A percentile compares a stretch with the other conserved stretches of the same genome.
These are phyloP conservation scores for Puccinia coronata DNA, from an alignment of 1,284 basidiomycete genomes.

Conservation along the genomic window DNA sequence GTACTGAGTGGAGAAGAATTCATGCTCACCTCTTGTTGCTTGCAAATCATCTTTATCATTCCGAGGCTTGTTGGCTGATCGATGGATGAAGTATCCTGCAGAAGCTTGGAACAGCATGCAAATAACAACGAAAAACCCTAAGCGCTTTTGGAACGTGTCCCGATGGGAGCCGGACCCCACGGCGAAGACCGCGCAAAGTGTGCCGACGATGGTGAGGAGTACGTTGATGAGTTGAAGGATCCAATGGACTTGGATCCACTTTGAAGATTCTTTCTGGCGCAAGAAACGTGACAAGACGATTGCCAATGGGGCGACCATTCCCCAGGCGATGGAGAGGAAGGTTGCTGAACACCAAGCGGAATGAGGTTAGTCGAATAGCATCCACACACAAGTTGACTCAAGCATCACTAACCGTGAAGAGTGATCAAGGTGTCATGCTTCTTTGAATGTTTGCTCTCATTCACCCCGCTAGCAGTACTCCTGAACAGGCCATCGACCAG, in stretches of 20 bases:
- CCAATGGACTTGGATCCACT: slow-evolving; percentile 38
- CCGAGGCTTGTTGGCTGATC: slow-evolving; percentile 10
- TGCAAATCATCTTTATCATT: not conserved
- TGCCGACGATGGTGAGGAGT: slow-evolving; percentile 24
- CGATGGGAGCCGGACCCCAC: slow-evolving; percentile 46
- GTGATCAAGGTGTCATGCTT: slow-evolving; percentile 45
- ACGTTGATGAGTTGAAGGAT: slow-evolving; percentile 32
- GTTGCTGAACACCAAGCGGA: slow-evolving; percentile 9
- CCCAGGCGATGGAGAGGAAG: slow-evolving; percentile 32
- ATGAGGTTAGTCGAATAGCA: slow-evolving; percentile 4
- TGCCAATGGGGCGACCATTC: slow-evolving; percentile 29
- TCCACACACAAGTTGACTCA: not conserved
- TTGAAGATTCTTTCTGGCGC: slow-evolving; percentile 3
- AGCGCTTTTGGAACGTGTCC: slow-evolving; percentile 32
- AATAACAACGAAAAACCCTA: slow-evolving; percentile 36
- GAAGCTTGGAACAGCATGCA: slow-evolving; percentile 37
- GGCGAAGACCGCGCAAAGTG: slow-evolving; percentile 29
- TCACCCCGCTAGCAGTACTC: slow-evolving; percentile 1
- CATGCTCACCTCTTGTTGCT: slow-evolving; percentile 11
- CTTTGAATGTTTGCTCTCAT: slow-evolving; percentile 39
- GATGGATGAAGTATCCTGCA: slow-evolving; percentile 41
- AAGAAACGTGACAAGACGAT: slow-evolving; percentile 23
- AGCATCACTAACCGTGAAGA: slow-evolving; percentile 35
- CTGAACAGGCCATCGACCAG: slow-evolving; percentile 13
- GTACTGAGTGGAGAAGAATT: not conserved